Percentiles rank a stretch among this genome's conserved stretches.
These are phyloP conservation scores for Excoecaria agallocha DNA, from an alignment of 345 rosid species.

Conservation along the genomic window DNA sequence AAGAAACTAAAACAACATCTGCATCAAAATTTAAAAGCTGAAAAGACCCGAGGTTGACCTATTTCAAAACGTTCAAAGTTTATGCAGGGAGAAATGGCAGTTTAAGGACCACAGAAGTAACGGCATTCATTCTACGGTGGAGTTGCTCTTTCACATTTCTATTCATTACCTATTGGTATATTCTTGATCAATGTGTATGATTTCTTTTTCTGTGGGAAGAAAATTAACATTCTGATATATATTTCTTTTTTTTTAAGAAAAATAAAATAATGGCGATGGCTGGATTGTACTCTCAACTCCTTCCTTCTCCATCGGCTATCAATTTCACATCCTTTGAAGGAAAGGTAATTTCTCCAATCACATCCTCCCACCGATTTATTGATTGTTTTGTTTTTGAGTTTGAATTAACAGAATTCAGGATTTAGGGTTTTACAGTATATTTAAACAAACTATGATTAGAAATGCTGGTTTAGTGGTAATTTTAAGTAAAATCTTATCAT, in stretches of 20 bases:
- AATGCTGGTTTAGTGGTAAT: background rate
- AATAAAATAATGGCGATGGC: slow-evolving; percentile 25
- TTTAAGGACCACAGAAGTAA: no score
- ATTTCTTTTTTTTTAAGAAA: background rate
- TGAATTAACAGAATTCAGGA: background rate
- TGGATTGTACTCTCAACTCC: slow-evolving; percentile 26
- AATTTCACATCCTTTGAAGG: slow-evolving; percentile 31
- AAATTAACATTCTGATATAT: background rate
- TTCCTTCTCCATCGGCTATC: slow-evolving; percentile 33
- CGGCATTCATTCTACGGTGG: no score
- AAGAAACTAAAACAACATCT: slow-evolving; percentile 49
- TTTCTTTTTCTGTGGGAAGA: background rate
- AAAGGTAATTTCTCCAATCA: slow-evolving; percentile 18
- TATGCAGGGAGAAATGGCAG: no score
- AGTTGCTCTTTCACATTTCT: no score
- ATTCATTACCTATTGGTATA: no score
- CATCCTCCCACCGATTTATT: background rate
- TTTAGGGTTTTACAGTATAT: background rate
- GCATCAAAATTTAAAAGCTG: no score
- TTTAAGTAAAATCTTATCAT: background rate
- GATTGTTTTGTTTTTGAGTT: background rate
- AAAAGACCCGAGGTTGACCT: no score
- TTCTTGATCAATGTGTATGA: no score
- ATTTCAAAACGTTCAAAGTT: no score
- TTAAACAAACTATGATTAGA: background rate